Percentiles rank a stretch among this genome's conserved stretches.
phyloP scores from a whole-genome alignment of 306 rosid species.

The Argentina anserina region DNA sequence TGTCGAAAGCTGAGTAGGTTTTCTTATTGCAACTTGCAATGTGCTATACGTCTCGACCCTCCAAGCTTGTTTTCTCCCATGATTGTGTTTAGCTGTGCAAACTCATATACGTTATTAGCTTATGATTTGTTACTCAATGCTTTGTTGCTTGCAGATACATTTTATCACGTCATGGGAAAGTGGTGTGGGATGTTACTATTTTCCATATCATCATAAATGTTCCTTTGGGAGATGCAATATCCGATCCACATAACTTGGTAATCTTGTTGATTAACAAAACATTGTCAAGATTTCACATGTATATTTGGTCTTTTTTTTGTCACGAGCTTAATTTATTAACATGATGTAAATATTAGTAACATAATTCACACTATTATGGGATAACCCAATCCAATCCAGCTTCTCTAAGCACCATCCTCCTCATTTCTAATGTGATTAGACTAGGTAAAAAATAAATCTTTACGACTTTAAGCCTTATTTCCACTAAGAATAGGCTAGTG shows the following conservation, averaged over 20 bases:
- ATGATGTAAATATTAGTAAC: neutral
- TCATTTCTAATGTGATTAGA: neutral
- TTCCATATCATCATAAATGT: conserved; percentile 42
- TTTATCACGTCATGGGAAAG: conserved; percentile 49
- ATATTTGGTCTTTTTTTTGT: neutral
- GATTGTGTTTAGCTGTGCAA: neutral
- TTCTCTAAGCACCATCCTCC: neutral
- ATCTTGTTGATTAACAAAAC: conserved; percentile 6
- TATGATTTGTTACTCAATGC: conserved; percentile 11
- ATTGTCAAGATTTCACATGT: neutral
- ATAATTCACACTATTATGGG: neutral
- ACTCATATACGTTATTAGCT: neutral
- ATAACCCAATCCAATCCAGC: neutral
- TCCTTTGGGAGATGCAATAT: conserved; percentile 55
- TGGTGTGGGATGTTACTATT: conserved; percentile 69
- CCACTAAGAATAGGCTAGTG: neutral
- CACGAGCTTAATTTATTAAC: neutral
- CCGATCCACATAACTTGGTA: conserved; percentile 61
- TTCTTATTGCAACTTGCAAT: conserved; percentile 21
- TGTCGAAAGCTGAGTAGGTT: conserved; percentile 79
- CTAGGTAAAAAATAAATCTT: neutral
- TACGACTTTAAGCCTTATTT: neutral
- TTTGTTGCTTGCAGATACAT: conserved; percentile 53
- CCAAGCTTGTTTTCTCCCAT: neutral
- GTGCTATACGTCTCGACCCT: neutral